These are phyloP conservation scores for Fomitopsis pulvina DNA, from an alignment of 768 basidiomycete species.

Conservation along the genomic window DNA sequence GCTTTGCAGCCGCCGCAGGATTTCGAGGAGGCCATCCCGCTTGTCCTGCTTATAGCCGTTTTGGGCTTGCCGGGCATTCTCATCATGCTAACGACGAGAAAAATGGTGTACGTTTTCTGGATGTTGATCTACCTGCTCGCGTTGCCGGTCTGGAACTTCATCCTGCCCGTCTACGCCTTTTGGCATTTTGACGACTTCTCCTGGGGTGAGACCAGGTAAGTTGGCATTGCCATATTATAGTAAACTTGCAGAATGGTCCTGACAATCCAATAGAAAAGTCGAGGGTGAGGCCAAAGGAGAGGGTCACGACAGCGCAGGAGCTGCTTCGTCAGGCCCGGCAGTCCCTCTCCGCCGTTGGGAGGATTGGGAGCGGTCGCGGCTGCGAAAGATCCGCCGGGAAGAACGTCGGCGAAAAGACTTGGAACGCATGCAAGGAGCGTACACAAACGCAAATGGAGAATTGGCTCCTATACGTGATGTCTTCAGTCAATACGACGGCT, in stretches of 20 bases:
- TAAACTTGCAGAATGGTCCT: neutral
- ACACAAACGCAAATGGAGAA: constrained; percentile 59
- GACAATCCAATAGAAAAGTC: constrained; percentile 63
- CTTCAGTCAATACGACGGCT: constrained; percentile 59
- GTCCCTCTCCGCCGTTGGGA: constrained; percentile 99
- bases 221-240: too few relatives aligned
- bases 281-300: constrained; percentile 82
- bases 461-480: constrained; percentile 50
- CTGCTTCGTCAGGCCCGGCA: constrained; percentile 42
- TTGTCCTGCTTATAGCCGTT: constrained; percentile 83
- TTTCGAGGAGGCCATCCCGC: constrained; percentile 91
- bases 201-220: constrained; percentile 96
- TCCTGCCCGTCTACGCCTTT: constrained; percentile 92
- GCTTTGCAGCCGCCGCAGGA: constrained; percentile 71
- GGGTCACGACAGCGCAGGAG: constrained; percentile 67
- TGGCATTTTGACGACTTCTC: constrained; percentile 99
- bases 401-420: constrained; percentile 76
- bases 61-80: constrained; percentile 90
- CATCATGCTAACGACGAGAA: constrained; percentile 90
- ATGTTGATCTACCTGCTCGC: constrained; percentile 93
- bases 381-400: constrained; percentile 87
- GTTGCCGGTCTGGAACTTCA: constrained; percentile 93
- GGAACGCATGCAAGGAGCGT: constrained; percentile 68
- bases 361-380: constrained; percentile 95
- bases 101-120: constrained; percentile 96